Percentiles rank a stretch among this genome's conserved stretches.
Evolutionary conservation across 805 yeast species (phyloP).

Genomic region (Clavispora carvajalis): DNA sequence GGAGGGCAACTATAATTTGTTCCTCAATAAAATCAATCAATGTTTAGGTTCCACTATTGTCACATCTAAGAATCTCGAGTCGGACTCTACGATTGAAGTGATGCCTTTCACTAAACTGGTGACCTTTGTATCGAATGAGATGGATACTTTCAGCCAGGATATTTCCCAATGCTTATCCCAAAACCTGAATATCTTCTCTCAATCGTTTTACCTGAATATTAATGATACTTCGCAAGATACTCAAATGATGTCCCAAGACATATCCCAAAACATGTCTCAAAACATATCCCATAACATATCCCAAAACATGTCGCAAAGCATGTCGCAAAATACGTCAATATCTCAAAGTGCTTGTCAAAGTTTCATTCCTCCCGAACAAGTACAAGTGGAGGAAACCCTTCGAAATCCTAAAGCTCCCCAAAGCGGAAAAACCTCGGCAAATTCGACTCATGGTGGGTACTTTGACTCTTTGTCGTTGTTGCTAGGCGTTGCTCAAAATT

Average conservation of each 20-base stretch:
- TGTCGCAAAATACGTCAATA: neutral
- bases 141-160: neutral
- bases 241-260: neutral
- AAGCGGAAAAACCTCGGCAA: neutral
- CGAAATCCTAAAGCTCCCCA: neutral
- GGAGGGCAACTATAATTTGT: conserved; percentile 13
- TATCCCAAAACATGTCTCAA: neutral
- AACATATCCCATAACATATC: neutral
- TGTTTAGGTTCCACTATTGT: conserved; percentile 8
- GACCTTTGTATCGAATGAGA: neutral
- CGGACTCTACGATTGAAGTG: neutral
- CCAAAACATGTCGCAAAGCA: neutral
- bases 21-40: conserved; percentile 10
- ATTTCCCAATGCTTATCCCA: neutral
- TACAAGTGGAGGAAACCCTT: neutral
- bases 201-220: neutral
- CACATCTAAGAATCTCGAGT: neutral
- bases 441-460: neutral
- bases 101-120: neutral
- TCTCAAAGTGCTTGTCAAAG: neutral
- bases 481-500: conserved; percentile 3
- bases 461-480: conserved; percentile 5
- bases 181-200: neutral
- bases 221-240: neutral
- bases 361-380: neutral